Evolutionary conservation across 2,329 filamentous ascomycete genomes (phyloP).

Genomic region (Ceratocystiopsis minuta): DNA sequence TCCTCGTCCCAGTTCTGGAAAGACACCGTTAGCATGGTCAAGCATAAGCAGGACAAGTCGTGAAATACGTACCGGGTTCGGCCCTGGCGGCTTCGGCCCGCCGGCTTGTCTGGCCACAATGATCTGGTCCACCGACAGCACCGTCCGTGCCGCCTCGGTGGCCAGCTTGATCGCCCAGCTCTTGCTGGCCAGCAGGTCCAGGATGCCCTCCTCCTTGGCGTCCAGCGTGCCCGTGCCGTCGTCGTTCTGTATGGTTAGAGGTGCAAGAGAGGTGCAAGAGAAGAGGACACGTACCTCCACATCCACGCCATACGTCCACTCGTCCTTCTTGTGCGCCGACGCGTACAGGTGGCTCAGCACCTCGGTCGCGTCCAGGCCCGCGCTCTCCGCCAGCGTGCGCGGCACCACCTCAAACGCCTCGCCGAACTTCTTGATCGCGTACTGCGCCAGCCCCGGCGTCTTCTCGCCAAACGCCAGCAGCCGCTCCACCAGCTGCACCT

Average conservation of each 20-base stretch:
- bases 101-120: conserved; percentile 96
- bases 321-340: conserved; percentile 73
- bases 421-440: conserved; percentile 92
- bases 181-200: conserved; percentile 84
- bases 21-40: no score
- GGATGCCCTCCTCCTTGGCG: conserved; percentile 70
- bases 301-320: conserved; percentile 86
- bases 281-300: conserved; percentile 43
- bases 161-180: conserved; percentile 94
- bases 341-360: conserved; percentile 84
- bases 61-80: conserved; percentile 50
- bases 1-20: conserved; percentile 6
- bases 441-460: conserved; percentile 82
- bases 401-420: conserved; percentile 97
- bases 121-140: conserved; percentile 94
- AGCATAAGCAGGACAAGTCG: no score
- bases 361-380: conserved; percentile 92
- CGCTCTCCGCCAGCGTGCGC: conserved; percentile 82
- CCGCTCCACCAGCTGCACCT: conserved; percentile 83
- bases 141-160: conserved; percentile 82
- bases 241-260: conserved; percentile 37
- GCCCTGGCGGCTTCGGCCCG: conserved; percentile 88
- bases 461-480: conserved; percentile 82
- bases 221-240: conserved; percentile 68
- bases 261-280: background rate